Evolutionary conservation across 2,329 filamentous ascomycete genomes (phyloP), one percentile per base, ranked within the genome.

Genomic region (Sporothrix schenckii): DNA sequence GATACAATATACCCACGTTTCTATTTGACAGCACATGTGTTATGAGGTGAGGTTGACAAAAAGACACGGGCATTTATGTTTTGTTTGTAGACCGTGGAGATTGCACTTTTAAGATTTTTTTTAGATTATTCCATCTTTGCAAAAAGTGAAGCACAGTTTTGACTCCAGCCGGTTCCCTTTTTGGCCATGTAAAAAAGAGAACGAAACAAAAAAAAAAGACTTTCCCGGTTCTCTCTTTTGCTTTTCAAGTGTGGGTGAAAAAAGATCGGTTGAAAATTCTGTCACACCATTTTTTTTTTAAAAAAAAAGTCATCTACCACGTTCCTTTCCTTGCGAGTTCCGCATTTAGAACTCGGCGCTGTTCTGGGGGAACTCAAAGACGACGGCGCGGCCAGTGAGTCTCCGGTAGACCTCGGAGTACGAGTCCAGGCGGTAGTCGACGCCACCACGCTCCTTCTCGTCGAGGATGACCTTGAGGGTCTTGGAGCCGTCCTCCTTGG

Each of bases 351-450:
- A 96, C 82, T 97, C 94, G 77, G 88, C 79, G 80, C 86, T 83
- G 80, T 87, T 88, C 87, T 96, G 92, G 80, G 95, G 95, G 90
- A 99, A 99, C 90, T 99, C 95, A 82, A 99, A 99, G 85, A 90
- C 89, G 82, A 98, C 95, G 82, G 89, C 89, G 86, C 96, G 95
- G 85, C 95, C 95, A 75, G 95, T 99, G 81, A 99, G 88, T 80
- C 93, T 91, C 85, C 93, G 93, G 92, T 99, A 99, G 82, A 99
- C 95, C 90, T 99, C 95, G 76, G 93, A 92, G 89, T 99, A 99
- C 83, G 94, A 97, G 86, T 99, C 95, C 79, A 99, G 92, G 83
- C 95, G 90, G 92, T 98, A 97, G 89, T 99, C 95, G 79, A 99
- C 94, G 83, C 94, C 93, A 81, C 94, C 94, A 80, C 94, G 92